Evolutionary conservation across 306 rosid species (phyloP), one percentile per base, ranked within the genome.

Genomic region (Pterocarpus santalinus): DNA sequence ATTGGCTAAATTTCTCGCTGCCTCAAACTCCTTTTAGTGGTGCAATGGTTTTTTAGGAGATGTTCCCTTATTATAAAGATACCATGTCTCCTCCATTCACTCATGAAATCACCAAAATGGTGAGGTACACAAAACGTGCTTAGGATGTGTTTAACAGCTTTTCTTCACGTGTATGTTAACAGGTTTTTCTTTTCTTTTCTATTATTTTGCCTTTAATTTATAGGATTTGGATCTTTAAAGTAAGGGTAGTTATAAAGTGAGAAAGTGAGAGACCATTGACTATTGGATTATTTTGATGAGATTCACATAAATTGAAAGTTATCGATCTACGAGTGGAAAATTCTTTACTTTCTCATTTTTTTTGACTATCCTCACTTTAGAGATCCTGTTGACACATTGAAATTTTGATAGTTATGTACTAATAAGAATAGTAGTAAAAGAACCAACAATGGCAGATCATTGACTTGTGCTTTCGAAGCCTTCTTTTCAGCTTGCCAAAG

Each of bases 61-160:
- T 5, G n/a, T 61, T 58, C 65, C 44, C 39, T 43, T 72, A 6
- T 43, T 35, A 16, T 15, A 16, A 32, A 13, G 62, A 15, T 30
- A 33, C 63, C 63, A 71, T 51, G 60, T 51, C 76, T 71, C 15
- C 62, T 51, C 32, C 17, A 47, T 46, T 69, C 16, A 11, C 16
- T 69, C 41, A 69, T 67, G 30, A 67, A 58, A 67, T 52, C 68
- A 58, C 36, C 53, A 39, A 55, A 39, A 56, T 53, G 13, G 10
- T 30, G 32, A 55, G 75, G 58, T 53, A 46, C 57, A 38, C 1
- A 10, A 32, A 57, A 36, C 8, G 13, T 30, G 46, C 28, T 13
- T 55, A 38, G 22, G 4, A 44, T 69, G 75, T 11, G 43, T 46
- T 12, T 30, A 14, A 47, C 75, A 49, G 47, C 47, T 7, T 43